These are phyloP conservation scores for Tolypocladium pustulatum DNA, from an alignment of 2,329 filamentous ascomycete species.

Conservation along the genomic window DNA sequence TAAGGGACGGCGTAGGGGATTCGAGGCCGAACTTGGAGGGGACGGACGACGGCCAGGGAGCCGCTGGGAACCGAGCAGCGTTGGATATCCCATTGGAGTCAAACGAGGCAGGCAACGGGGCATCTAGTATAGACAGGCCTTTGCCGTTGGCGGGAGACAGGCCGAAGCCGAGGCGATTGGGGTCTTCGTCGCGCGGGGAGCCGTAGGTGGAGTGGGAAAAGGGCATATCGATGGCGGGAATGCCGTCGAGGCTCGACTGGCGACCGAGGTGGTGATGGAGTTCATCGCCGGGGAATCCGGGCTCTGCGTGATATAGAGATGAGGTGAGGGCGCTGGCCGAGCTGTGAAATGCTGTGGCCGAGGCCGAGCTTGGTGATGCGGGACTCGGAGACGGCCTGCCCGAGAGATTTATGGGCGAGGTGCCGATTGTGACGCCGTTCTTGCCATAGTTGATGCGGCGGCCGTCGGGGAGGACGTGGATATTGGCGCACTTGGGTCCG, in stretches of 20 bases:
- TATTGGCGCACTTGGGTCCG: constrained; percentile 92
- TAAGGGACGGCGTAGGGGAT: constrained; percentile 67
- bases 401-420: constrained; percentile 47
- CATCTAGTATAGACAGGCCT: constrained; percentile 81
- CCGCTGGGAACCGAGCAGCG: constrained; percentile 66
- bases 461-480: constrained; percentile 90
- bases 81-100: constrained; percentile 93
- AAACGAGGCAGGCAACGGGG: constrained; percentile 85
- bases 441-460: constrained; percentile 76
- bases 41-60: constrained; percentile 83
- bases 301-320: constrained; percentile 35
- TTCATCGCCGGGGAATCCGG: constrained; percentile 30
- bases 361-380: constrained; percentile 28
- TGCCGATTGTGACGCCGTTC: constrained; percentile 55
- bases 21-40: constrained; percentile 87
- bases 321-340: constrained; percentile 59
- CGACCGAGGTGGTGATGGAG: constrained; percentile 30
- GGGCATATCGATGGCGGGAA: constrained; percentile 49
- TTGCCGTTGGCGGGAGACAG: constrained; percentile 66
- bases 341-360: constrained; percentile 29
- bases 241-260: constrained; percentile 41
- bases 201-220: constrained; percentile 59
- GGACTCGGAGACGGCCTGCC: constrained; percentile 48
- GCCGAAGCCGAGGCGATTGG: constrained; percentile 53
- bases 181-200: constrained; percentile 65